Percentiles rank a stretch among this genome's conserved stretches.
Conservation (phyloP, 352 stramenopile genomes). For the Pythium chondricola region DNA sequence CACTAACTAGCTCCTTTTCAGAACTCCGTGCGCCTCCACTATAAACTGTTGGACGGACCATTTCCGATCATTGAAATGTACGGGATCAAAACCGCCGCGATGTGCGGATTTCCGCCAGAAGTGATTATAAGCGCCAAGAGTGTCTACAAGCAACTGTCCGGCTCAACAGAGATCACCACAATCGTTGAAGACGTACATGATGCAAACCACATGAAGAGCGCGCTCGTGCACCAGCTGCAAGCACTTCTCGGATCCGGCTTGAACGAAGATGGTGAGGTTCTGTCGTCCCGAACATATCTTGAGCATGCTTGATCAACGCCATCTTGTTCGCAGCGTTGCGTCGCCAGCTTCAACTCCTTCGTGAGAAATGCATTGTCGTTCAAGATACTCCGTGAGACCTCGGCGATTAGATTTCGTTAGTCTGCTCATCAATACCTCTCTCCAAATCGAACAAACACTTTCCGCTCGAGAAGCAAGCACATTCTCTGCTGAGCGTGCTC, state of each 20-base stretch:
- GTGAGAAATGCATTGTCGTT: constrained; percentile 37
- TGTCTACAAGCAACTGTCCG: constrained; percentile 28
- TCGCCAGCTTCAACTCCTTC: constrained; percentile 61
- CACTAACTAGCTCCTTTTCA: too few species aligned
- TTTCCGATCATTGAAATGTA: constrained; percentile 63
- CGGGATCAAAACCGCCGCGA: constrained; percentile 73
- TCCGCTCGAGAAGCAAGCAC: constrained; percentile 35
- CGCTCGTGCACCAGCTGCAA: constrained; percentile 73
- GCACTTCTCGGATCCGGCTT: constrained; percentile 58
- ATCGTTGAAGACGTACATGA: constrained; percentile 9
- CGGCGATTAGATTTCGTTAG: too few species aligned
- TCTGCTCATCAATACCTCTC: constrained; percentile 5
- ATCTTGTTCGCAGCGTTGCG: too few species aligned
- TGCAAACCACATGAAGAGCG: constrained; percentile 23
- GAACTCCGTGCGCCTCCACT: constrained; percentile 48
- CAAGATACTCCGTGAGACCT: constrained; percentile 6
- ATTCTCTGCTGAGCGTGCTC: constrained; percentile 45
- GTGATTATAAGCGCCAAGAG: constrained; percentile 51
- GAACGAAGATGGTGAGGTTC: constrained; percentile 37
- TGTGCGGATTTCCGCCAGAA: constrained; percentile 58
- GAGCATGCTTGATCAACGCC: too few species aligned
- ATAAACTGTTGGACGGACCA: constrained; percentile 64
- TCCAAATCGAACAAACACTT: constrained; percentile 28
- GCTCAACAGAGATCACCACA: constrained; percentile 17
- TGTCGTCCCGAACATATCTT: background rate